phyloP scores from a whole-genome alignment of 805 yeast species.

The Saturnispora sanitii region DNA sequence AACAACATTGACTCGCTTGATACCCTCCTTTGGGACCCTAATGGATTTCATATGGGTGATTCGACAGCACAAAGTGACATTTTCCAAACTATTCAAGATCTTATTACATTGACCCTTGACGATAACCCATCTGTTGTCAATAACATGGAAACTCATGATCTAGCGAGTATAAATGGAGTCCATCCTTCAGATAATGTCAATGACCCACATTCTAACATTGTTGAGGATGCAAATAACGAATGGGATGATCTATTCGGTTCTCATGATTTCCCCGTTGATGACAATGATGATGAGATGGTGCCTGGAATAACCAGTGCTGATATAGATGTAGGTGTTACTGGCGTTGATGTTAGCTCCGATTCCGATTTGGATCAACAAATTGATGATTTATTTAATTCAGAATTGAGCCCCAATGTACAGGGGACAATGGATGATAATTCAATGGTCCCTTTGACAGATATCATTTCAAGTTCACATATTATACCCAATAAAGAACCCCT shows the following conservation, averaged over 20 bases:
- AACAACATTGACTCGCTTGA: no score
- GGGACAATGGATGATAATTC: conserved; percentile 10
- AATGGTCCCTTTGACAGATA: no score
- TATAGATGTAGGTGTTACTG: conserved; percentile 2
- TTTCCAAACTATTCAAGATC: conserved; percentile 18
- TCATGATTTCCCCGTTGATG: neutral
- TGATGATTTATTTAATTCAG: conserved; percentile 9
- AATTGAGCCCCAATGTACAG: neutral
- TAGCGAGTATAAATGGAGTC: no score
- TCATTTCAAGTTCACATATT: neutral
- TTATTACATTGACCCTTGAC: conserved; percentile 13
- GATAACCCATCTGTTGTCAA: conserved; percentile 3
- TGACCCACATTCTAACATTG: neutral
- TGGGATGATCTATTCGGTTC: conserved; percentile 25
- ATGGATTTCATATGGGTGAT: conserved; percentile 19
- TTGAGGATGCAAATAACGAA: conserved; percentile 15
- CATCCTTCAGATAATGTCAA: neutral
- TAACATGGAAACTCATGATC: no score
- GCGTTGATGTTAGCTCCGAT: conserved; percentile 13
- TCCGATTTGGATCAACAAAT: conserved; percentile 12
- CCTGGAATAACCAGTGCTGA: neutral
- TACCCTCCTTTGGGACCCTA: no score
- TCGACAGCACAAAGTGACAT: neutral
- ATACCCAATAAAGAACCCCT: conserved; percentile 22
- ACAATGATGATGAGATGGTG: neutral